A percentile compares a stretch with the other conserved stretches of the same genome.
Evolutionary conservation across 345 rosid genomes (phyloP).

Genomic region (Brassica nigra): DNA sequence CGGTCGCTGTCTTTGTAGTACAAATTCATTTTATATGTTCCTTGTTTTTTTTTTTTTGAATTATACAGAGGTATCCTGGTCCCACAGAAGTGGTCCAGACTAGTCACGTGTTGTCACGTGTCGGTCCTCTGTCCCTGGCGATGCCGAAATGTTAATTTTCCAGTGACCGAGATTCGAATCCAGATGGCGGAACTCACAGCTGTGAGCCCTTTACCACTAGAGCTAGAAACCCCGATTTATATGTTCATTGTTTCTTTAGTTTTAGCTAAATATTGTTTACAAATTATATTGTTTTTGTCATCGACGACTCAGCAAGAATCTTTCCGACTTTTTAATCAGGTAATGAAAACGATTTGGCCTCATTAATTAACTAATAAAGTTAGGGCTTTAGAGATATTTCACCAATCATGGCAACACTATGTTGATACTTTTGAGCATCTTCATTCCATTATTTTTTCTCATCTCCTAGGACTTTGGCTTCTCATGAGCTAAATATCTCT

Average conservation of each 20-base stretch:
- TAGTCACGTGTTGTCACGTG: no score
- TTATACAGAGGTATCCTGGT: no score
- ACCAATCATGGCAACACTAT: no score
- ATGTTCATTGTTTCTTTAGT: background rate
- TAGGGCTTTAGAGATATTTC: background rate
- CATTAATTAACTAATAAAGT: no score
- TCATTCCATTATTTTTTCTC: background rate
- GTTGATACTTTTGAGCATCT: no score
- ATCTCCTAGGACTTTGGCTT: background rate
- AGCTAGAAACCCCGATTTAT: no score
- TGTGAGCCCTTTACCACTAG: no score
- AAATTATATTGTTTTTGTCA: background rate
- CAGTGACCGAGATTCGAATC: no score
- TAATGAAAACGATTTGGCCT: background rate
- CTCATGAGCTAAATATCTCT: background rate
- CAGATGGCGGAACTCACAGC: no score
- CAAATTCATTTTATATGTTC: background rate
- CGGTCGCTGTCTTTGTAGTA: background rate
- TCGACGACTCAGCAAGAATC: background rate
- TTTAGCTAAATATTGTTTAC: background rate
- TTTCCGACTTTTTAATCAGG: background rate
- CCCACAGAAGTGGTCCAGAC: no score
- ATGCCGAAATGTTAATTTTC: no score
- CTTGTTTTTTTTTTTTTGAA: background rate
- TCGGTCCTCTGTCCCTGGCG: no score